Percentiles rank a stretch among this genome's conserved stretches.
phyloP scores from a whole-genome alignment of 495 filamentous ascomycete species.

The Penicillium ucsense region DNA sequence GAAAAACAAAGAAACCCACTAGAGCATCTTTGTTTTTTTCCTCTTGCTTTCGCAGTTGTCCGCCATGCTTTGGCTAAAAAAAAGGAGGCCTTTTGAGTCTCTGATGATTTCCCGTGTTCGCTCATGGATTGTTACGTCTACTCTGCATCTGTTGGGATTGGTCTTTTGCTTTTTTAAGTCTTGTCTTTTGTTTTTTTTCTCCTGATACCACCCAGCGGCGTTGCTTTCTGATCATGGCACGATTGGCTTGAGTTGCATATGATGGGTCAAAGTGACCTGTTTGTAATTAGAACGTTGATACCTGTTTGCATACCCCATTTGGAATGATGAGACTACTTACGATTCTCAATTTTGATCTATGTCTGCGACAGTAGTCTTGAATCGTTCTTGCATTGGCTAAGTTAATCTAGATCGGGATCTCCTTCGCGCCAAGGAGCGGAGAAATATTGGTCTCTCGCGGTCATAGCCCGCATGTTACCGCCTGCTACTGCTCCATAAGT shows the following conservation, averaged over 20 bases:
- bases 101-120: too few species aligned
- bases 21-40: slow-evolving; percentile 1
- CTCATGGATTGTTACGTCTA: too few species aligned
- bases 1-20: not conserved
- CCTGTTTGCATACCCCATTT: slow-evolving; percentile 10
- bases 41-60: not conserved
- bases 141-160: too few species aligned
- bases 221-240: slow-evolving; percentile 9
- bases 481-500: too few species aligned
- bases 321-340: slow-evolving; percentile 6
- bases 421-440: too few species aligned
- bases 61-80: too few species aligned
- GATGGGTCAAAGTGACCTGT: slow-evolving; percentile 7
- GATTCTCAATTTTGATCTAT: not conserved
- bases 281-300: slow-evolving; percentile 19
- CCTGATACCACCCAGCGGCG: not conserved
- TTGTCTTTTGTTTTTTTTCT: slow-evolving; percentile 4
- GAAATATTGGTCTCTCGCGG: too few species aligned
- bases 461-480: too few species aligned
- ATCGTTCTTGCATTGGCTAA: not conserved
- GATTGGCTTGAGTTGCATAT: slow-evolving; percentile 9
- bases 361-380: not conserved
- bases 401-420: not conserved
- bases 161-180: not conserved
- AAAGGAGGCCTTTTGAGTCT: too few species aligned